These are phyloP conservation scores for Zygoascus hellenicus DNA, from an alignment of 1,139 yeast species.

Conservation along the genomic window DNA sequence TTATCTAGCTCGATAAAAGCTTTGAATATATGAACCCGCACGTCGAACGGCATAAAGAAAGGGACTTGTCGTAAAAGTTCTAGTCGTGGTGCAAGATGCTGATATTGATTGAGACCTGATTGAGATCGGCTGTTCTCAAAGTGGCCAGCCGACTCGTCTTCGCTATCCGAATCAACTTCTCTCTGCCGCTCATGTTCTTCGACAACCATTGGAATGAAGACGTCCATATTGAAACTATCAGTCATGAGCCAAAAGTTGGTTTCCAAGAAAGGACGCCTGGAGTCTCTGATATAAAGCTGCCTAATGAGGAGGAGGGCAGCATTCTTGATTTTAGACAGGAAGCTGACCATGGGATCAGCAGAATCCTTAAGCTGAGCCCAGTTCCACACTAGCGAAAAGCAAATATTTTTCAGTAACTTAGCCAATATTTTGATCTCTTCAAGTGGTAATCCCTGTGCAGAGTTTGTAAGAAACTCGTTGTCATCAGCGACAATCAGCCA, in stretches of 20 bases:
- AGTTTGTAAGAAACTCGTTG: constrained; percentile 42
- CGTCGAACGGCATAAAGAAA: constrained; percentile 69
- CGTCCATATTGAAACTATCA: constrained; percentile 21
- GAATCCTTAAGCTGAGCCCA: constrained; percentile 17
- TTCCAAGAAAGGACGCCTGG: constrained; percentile 54
- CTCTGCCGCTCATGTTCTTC: constrained; percentile 38
- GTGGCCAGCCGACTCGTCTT: constrained; percentile 12
- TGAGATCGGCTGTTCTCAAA: constrained; percentile 9
- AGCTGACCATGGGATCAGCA: constrained; percentile 1
- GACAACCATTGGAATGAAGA: constrained; percentile 34
- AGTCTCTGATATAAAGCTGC: constrained; percentile 64
- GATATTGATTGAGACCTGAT: constrained; percentile 5
- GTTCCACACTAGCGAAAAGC: constrained; percentile 51
- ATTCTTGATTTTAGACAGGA: constrained; percentile 15
- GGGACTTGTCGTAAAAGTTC: constrained; percentile 63
- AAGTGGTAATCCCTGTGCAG: constrained; percentile 37
- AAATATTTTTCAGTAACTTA: constrained; percentile 47
- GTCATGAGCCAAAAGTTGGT: constrained; percentile 52
- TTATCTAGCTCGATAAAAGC: constrained; percentile 19
- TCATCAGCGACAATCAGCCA: constrained; percentile 66
- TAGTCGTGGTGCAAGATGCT: constrained; percentile 28
- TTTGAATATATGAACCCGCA: constrained; percentile 61
- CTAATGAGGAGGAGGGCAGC: constrained; percentile 50
- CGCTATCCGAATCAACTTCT: constrained; percentile 15
- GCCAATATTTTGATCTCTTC: constrained; percentile 46